Base-by-base conservation (phyloP, 495 filamentous ascomycete species). In the Parachaetomium inaequale region DNA sequence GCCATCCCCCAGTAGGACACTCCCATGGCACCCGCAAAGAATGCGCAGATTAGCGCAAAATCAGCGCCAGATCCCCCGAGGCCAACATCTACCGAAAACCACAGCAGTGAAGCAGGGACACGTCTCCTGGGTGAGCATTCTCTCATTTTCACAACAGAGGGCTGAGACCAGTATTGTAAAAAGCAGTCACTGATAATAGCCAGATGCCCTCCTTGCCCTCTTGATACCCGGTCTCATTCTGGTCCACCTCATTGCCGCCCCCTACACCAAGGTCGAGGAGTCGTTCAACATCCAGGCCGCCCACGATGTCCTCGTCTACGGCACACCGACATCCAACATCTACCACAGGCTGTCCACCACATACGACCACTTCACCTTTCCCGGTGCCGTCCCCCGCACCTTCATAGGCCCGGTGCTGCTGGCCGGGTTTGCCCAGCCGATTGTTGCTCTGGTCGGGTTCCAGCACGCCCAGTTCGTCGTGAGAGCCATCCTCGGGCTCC, bases 211-310 rank as follows among this genome's bases (percentile, higher is more conserved):
- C 34, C 76, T 88, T 43, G 76, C 74, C 17, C 71, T 83, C 59
- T 74, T 84, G 31, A 82, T 96, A 60, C 88, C 89, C 2, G 64
- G 72, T 2, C 71, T 91, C 38, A 83, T 96, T 64, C 70, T 93
- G 21, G 53, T 91, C 28, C 93, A 99, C 73, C 83, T 96, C 53
- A 62, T 86, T 58, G 74, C 84, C 10, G 86, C 95, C 17, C 95
- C 94, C 1, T 97, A 94, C 78, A 97, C 95, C 52, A 99, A 99
- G 75, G 95, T 99, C 58, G 94, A 99, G 72, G 94, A 99, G 76
- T 97, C 93, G 0, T 99, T 99, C 83, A 96, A 96, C 67, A 85
- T 98, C 55, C 94, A 99, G 72, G 94, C 94, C 0, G 86, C 87
- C 7, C 95, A 98, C 74, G 94, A 99, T 70, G 88, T 98, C 36